Percentiles rank a stretch among this genome's conserved stretches.
Conservation (phyloP, 163 green algal species). For the Scenedesmus sp. region DNA sequence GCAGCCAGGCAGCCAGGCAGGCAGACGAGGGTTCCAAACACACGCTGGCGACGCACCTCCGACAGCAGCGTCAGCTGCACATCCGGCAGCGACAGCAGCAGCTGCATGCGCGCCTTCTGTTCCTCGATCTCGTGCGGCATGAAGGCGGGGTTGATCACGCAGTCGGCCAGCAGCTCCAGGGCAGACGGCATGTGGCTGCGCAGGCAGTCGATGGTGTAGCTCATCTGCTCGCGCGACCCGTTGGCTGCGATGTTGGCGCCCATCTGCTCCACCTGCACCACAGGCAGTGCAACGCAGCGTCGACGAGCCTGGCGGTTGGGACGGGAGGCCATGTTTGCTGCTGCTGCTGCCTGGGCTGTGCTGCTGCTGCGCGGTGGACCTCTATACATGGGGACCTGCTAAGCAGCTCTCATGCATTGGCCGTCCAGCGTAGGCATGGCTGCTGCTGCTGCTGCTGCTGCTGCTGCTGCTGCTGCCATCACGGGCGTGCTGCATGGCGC, state of each 20-base stretch:
- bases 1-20: neutral
- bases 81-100: conserved; percentile 72
- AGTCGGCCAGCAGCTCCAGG: conserved; percentile 93
- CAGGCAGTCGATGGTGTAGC: conserved; percentile 93
- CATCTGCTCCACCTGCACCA: conserved; percentile 86
- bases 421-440: too few relatives aligned
- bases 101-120: conserved; percentile 62
- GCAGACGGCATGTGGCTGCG: conserved; percentile 84
- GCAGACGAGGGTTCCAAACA: too few relatives aligned
- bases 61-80: conserved; percentile 63
- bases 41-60: neutral
- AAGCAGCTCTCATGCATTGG: too few relatives aligned
- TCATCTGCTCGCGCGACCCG: conserved; percentile 89
- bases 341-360: neutral
- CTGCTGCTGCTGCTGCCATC: neutral
- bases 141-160: conserved; percentile 92
- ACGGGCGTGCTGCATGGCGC: neutral
- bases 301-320: too few relatives aligned
- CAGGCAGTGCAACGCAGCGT: neutral
- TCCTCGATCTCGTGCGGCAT: conserved; percentile 68
- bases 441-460: neutral
- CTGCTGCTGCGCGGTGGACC: too few relatives aligned
- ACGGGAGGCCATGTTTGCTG: too few relatives aligned
- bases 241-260: conserved; percentile 91
- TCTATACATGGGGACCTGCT: too few relatives aligned